Percentiles rank a stretch among this genome's conserved stretches.
Evolutionary conservation across 106 monocot genomes (phyloP).

Genomic region (Posidonia australis): DNA sequence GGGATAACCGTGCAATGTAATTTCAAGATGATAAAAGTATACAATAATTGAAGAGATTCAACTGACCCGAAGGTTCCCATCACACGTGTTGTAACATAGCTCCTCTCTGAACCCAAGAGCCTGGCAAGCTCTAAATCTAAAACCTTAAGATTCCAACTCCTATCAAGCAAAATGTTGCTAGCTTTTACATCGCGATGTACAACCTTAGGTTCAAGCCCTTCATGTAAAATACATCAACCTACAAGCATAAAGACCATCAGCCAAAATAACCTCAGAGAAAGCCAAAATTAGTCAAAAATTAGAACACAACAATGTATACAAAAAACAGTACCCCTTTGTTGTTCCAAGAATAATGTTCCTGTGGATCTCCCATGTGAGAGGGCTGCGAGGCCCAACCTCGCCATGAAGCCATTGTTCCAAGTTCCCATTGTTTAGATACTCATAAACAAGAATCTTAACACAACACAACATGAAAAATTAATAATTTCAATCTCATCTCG

Average conservation of each 20-base stretch:
- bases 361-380: slow-evolving; percentile 47
- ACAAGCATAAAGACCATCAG: neutral
- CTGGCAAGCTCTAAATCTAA: slow-evolving; percentile 92
- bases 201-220: slow-evolving; percentile 91
- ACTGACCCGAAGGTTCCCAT: slow-evolving; percentile 94
- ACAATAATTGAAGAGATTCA: neutral
- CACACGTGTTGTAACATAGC: slow-evolving; percentile 78
- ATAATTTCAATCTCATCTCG: no score
- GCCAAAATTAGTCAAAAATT: neutral
- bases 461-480: neutral
- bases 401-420: slow-evolving; percentile 56
- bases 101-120: slow-evolving; percentile 76
- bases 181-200: slow-evolving; percentile 92
- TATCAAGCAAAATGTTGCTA: slow-evolving; percentile 81
- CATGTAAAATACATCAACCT: slow-evolving; percentile 87
- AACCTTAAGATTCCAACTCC: slow-evolving; percentile 70
- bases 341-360: slow-evolving; percentile 53
- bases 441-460: slow-evolving; percentile 45
- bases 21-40: neutral
- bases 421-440: slow-evolving; percentile 44
- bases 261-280: neutral
- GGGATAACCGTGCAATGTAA: neutral
- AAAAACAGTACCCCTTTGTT: slow-evolving; percentile 32
- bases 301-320: neutral
- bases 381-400: slow-evolving; percentile 24